These are phyloP conservation scores for Paxillus involutus DNA, from an alignment of 768 basidiomycete genomes.

Conservation along the genomic window DNA sequence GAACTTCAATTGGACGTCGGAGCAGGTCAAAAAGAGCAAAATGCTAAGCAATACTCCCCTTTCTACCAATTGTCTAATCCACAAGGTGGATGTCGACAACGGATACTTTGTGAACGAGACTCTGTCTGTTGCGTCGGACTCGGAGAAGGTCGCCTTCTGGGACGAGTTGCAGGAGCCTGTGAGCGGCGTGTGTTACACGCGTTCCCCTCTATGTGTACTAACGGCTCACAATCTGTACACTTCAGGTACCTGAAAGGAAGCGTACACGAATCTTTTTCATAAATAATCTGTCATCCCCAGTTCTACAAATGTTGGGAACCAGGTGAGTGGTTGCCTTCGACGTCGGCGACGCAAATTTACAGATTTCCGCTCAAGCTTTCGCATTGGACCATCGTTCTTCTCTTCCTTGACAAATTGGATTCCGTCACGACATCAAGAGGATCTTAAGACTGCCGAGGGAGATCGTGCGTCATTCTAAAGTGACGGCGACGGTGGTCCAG, in stretches of 20 bases:
- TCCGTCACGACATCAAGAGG: constrained; percentile 57
- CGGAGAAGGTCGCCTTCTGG: constrained; percentile 31
- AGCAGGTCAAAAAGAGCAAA: constrained; percentile 32
- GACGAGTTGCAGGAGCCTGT: constrained; percentile 30
- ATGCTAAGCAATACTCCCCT: constrained; percentile 13
- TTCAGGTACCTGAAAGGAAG: constrained; percentile 14
- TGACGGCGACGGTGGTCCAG: no score
- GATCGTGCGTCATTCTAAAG: constrained; percentile 51
- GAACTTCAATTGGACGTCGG: constrained; percentile 46
- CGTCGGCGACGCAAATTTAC: not conserved
- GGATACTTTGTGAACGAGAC: not conserved
- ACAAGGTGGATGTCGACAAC: not conserved
- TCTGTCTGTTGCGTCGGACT: not conserved
- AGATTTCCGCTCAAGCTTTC: constrained; percentile 21
- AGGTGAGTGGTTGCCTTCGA: constrained; percentile 16
- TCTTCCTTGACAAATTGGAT: constrained; percentile 52
- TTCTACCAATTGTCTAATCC: not conserved
- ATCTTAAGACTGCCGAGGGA: constrained; percentile 35
- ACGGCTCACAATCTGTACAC: not conserved
- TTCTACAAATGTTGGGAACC: constrained; percentile 36
- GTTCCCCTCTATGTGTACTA: not conserved
- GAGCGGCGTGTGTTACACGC: constrained; percentile 13
- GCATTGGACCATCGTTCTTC: constrained; percentile 39
- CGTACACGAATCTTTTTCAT: constrained; percentile 30
- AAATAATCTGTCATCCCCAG: constrained; percentile 26